A percentile compares a stretch with the other conserved stretches of the same genome.
These are phyloP conservation scores for Stachybotrys elegans DNA, from an alignment of 2,329 filamentous ascomycete genomes.

Conservation along the genomic window DNA sequence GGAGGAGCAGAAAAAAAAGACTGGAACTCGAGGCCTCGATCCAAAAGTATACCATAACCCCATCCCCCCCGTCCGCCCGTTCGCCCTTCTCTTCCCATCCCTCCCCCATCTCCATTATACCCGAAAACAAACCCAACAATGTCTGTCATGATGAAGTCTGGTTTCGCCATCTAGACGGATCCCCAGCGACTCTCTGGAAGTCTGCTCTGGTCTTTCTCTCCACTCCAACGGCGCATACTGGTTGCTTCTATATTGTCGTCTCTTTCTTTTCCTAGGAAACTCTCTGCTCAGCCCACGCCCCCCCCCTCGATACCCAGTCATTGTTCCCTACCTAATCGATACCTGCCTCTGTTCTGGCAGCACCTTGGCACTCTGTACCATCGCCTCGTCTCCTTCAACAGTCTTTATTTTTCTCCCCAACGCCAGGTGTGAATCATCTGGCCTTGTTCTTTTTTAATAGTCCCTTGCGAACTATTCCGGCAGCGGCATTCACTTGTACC, in stretches of 20 bases:
- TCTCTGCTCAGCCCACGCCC: conserved; percentile 10
- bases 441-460: too few relatives aligned
- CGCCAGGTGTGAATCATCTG: too few relatives aligned
- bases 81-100: conserved; percentile 32
- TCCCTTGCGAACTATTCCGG: too few relatives aligned
- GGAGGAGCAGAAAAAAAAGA: too few relatives aligned
- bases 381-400: too few relatives aligned
- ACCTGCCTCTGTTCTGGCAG: too few relatives aligned
- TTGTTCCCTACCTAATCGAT: too few relatives aligned
- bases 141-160: conserved; percentile 48
- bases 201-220: conserved; percentile 42
- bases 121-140: conserved; percentile 36
- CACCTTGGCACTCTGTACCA: too few relatives aligned
- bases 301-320: too few relatives aligned
- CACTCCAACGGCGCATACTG: conserved; percentile 31
- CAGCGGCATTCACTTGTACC: conserved; percentile 50
- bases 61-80: conserved; percentile 20
- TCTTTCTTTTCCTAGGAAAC: conserved; percentile 13
- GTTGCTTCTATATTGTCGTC: conserved; percentile 16
- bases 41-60: conserved; percentile 33
- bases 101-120: conserved; percentile 9
- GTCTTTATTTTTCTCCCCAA: conserved; percentile 10
- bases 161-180: conserved; percentile 44
- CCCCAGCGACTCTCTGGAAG: conserved; percentile 49
- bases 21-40: conserved; percentile 7